Evolutionary conservation across 495 filamentous ascomycete genomes (phyloP).

Genomic region (Collariella sp.): DNA sequence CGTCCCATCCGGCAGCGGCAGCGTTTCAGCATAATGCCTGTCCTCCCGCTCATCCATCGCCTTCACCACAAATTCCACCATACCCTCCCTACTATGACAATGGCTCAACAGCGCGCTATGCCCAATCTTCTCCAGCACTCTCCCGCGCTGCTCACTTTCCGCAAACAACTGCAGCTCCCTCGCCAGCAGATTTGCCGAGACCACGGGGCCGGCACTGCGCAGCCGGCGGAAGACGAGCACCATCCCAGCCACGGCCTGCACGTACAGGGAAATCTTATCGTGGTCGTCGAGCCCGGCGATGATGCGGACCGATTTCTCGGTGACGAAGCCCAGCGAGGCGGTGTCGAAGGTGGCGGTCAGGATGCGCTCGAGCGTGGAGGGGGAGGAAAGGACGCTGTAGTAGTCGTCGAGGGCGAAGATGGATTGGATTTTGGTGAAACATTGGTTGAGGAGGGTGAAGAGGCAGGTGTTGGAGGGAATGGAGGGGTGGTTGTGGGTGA

Average conservation of each 20-base stretch:
- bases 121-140: slow-evolving; percentile 21
- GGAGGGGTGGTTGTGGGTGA: slow-evolving; percentile 12
- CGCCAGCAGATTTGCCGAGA: slow-evolving; percentile 9
- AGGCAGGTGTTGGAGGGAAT: slow-evolving; percentile 21
- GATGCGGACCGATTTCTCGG: slow-evolving; percentile 13
- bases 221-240: slow-evolving; percentile 22
- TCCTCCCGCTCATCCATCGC: slow-evolving; percentile 11
- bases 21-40: slow-evolving; percentile 1
- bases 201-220: not conserved
- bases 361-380: slow-evolving; percentile 13
- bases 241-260: slow-evolving; percentile 26
- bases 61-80: slow-evolving; percentile 18
- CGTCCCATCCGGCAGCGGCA: slow-evolving; percentile 9
- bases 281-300: slow-evolving; percentile 21
- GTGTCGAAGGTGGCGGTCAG: slow-evolving; percentile 24
- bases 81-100: slow-evolving; percentile 19
- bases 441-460: slow-evolving; percentile 15
- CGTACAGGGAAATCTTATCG: slow-evolving; percentile 19
- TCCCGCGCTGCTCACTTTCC: slow-evolving; percentile 22
- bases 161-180: slow-evolving; percentile 27
- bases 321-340: slow-evolving; percentile 19
- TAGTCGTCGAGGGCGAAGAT: slow-evolving; percentile 22
- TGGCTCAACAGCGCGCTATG: slow-evolving; percentile 11
- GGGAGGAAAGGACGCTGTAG: slow-evolving; percentile 13
- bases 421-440: slow-evolving; percentile 12